Base-by-base conservation (phyloP, 768 basidiomycete species). In the Boletus tomentosulus region DNA sequence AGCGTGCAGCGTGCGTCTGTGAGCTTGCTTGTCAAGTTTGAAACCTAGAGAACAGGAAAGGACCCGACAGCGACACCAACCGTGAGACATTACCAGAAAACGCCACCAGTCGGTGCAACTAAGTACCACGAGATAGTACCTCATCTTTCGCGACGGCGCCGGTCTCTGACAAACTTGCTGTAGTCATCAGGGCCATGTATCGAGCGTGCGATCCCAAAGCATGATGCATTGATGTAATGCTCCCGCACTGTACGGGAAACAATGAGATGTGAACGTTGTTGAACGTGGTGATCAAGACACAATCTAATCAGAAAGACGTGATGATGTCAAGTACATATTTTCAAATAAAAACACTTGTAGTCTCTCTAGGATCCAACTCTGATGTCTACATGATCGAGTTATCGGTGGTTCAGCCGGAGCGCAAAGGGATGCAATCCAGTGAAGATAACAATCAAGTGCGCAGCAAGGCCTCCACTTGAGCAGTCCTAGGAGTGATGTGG, bases 401-500 rank as follows among this genome's bases (percentile, higher is more conserved):
- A 8, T 8, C 16, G 35, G 12, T 33, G 33, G 4, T 37, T 19
- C 37, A 16, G 6, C 16, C 37, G 8, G n/a, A 19, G n/a, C 38
- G 9, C 38, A 39, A 39, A n/a, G 8, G 19, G n/a, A 39, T 10
- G 19, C n/a, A 22, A 37, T n/a, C 13, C 35, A 37, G 35, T 37
- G 35, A 16, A 3, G 35, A 37, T 5, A 37, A 39, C n/a, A 19
- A 43, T 43, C 31, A 43, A 33, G n/a, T n/a, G 11, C 16, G n/a
- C 3, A 50, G 7, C 31, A 66, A 46, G 24, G 53, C 46, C 38
- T 55, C 54, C 1, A 78, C 75, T 53, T 69, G 73, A 46, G 77
- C 70, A 7, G 79, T 82, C 45, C 82, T 76, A 15, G 81, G 78
- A 42, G 67, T 76, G 57, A 85, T 77, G n/a, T 66, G 64, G 64